Base-by-base conservation (phyloP, 371 early-diverging fungal genomes). In the Nosema bombycis region DNA sequence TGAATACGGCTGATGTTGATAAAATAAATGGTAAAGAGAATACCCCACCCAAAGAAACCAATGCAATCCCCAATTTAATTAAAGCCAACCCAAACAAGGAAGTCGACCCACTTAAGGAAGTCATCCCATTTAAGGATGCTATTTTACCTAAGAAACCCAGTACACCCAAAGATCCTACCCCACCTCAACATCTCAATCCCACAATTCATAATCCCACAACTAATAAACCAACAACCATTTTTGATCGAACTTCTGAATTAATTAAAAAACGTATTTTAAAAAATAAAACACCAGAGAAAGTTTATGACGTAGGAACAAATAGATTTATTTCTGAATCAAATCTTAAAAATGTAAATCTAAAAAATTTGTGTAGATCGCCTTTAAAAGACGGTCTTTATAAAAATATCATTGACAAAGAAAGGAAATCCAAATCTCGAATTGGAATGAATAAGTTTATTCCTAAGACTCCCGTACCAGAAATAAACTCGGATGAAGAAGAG, bases 391-490 rank as follows among this genome's bases (percentile, higher is more conserved):
- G 65, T 75, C 58, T 75, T n/a, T 75, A 75, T 54, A 75, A 69
- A 37, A 28, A 69, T 26, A 65, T 67, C 15, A 75, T 75, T 26
- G 75, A 75, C 18, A 34, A 54, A 21, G 65, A 75, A 57, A 78
- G 58, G 62, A 61, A 57, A 3, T 23, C 56, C 21, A 14, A 54
- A 30, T 58, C 37, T n/a, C 56, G 32, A 57, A 36, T 32, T 14
- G 24, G n/a, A 14, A 62, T 61, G 57, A 46, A 67, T 29, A 28
- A 54, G 0, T 72, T 65, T 33, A 78, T 57, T 33, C 38, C 78
- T 0, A 78, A 64, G 18, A 78, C 78, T 30, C 56, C 63, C 18
- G 60, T 78, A 32, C 78, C 78, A 32, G 32, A 55, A n/a, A 72
- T 78, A 3, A 61, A 55, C 33, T 55, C 62, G 15, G 70, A 79